Conservation (phyloP, 140 eudicot species). For the Senecio squalidus region DNA sequence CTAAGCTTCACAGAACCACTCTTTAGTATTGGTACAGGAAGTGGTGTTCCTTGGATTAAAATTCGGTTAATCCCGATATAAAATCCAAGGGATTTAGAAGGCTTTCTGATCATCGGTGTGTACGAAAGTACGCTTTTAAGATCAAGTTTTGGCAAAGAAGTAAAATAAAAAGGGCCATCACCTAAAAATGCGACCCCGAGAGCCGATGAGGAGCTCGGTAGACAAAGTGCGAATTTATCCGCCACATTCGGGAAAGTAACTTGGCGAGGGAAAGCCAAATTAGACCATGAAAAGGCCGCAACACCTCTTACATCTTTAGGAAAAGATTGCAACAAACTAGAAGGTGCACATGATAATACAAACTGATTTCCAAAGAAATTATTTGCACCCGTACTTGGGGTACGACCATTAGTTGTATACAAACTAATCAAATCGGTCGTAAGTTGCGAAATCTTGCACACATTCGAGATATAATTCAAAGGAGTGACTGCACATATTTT, state of each 20-base stretch:
- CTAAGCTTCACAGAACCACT: slow-evolving; percentile 29
- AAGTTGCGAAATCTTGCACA: neutral
- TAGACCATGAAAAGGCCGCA: slow-evolving; percentile 38
- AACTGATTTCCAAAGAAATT: neutral
- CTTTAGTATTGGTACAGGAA: neutral
- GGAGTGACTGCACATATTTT: slow-evolving; percentile 5
- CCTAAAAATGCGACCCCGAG: slow-evolving; percentile 37
- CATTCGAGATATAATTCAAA: slow-evolving; percentile 4
- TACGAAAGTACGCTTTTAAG: slow-evolving; percentile 16
- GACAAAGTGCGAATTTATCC: slow-evolving; percentile 34
- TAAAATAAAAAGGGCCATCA: slow-evolving; percentile 30
- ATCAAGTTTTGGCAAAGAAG: slow-evolving; percentile 16
- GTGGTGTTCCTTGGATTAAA: neutral
- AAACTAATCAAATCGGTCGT: slow-evolving; percentile 6
- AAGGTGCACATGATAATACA: slow-evolving; percentile 34
- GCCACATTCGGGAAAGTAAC: neutral
- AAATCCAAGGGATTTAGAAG: slow-evolving; percentile 13
- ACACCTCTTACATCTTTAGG: slow-evolving; percentile 29
- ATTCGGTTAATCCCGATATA: slow-evolving; percentile 15
- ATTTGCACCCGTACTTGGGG: neutral
- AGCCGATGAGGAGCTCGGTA: slow-evolving; percentile 19
- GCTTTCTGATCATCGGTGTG: slow-evolving; percentile 20
- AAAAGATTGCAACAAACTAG: slow-evolving; percentile 16
- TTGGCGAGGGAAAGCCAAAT: slow-evolving; percentile 27
- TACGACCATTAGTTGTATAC: slow-evolving; percentile 1